These are phyloP conservation scores for Pterocarpus santalinus DNA, from an alignment of 306 rosid genomes.

Conservation along the genomic window DNA sequence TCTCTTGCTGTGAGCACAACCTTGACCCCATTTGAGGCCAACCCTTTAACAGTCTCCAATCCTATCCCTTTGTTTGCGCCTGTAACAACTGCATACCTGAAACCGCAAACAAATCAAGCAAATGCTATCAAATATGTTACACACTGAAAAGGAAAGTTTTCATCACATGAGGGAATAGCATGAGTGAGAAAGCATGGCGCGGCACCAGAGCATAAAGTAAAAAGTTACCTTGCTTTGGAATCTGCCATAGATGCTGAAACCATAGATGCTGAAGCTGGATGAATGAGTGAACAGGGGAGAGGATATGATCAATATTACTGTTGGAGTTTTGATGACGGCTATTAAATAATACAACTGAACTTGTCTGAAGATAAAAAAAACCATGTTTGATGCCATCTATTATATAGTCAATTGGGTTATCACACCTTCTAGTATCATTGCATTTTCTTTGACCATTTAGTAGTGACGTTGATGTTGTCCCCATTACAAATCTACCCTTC, in stretches of 20 bases:
- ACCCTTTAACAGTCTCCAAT: conserved; percentile 48
- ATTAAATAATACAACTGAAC: conserved; percentile 34
- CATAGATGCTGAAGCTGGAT: conserved; percentile 43
- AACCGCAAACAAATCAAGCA: neutral
- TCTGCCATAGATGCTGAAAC: conserved; percentile 35
- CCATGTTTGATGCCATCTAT: neutral
- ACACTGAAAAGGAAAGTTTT: neutral
- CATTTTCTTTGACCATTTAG: conserved; percentile 27
- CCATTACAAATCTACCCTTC: neutral
- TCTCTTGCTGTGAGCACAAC: conserved; percentile 61
- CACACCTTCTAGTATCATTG: conserved; percentile 36
- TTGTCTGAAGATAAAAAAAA: neutral
- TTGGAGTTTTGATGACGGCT: conserved; percentile 11
- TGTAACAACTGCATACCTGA: conserved; percentile 64
- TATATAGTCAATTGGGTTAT: conserved; percentile 40
- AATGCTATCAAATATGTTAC: neutral
- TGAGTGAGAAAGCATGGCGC: too few species aligned
- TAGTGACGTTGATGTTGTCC: conserved; percentile 32
- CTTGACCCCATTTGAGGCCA: conserved; percentile 54
- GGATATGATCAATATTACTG: neutral
- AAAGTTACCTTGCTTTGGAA: conserved; percentile 40
- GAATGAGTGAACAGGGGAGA: conserved; percentile 24
- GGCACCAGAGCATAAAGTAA: neutral
- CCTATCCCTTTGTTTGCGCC: conserved; percentile 63
- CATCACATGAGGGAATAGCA: neutral